phyloP scores from a whole-genome alignment of 257 asterid species.

The Solanum neorickii region DNA sequence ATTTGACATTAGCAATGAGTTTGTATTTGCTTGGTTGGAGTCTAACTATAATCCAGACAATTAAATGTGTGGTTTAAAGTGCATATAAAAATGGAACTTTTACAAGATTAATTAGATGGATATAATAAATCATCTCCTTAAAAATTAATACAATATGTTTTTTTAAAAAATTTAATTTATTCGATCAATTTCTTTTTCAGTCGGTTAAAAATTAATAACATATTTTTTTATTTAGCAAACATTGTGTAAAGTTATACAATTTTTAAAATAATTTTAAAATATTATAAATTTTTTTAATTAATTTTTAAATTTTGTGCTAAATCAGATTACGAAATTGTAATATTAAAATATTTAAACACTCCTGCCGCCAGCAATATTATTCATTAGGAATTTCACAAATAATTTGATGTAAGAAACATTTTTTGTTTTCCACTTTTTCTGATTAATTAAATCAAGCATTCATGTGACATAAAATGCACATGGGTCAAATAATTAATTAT shows the following conservation, averaged over 20 bases:
- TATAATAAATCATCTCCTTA: not conserved
- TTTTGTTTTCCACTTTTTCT: not conserved
- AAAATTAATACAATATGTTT: no score
- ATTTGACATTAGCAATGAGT: not conserved
- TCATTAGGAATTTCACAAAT: not conserved
- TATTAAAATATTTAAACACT: not conserved
- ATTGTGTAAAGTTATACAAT: no score
- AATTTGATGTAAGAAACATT: not conserved
- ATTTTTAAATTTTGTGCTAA: not conserved
- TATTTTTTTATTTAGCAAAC: no score
- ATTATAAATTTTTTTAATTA: no score
- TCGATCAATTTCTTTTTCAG: accelerated
- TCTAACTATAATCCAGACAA: not conserved
- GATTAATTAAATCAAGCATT: not conserved
- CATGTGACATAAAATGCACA: not conserved
- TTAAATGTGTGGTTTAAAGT: not conserved
- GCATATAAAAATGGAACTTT: not conserved
- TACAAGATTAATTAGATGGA: not conserved
- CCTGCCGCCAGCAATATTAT: not conserved
- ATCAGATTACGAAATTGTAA: no score
- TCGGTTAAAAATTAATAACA: no score
- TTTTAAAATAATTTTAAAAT: no score
- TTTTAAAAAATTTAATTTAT: no score
- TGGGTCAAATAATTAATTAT: not conserved
- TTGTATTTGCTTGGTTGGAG: not conserved